Evolutionary conservation across 108 stramenopile species (phyloP), one percentile per base, ranked within the genome.

Genomic region (Cyclotella atomus): DNA sequence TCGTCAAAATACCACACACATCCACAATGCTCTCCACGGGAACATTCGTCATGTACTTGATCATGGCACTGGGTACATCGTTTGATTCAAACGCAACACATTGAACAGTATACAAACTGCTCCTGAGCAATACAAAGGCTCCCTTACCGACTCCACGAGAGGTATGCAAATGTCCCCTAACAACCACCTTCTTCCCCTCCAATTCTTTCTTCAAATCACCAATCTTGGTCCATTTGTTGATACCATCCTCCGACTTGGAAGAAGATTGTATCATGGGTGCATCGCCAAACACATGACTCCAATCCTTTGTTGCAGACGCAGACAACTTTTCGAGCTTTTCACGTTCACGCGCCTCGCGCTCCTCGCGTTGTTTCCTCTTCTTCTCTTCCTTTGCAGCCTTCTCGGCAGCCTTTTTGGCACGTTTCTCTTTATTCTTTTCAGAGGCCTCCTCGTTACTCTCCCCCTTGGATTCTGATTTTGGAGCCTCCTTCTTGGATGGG

Each of bases 11-110:
- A 50, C 97, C 99, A 50, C 74, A 67, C 28, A 99, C 81, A 80
- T 99, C 99, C 8, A 99, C 95, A 45, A 99, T 89, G 28, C 94
- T 95, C 80, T 99, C 99, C 23, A 77, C 66, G 7, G 96, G 85
- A 23, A 99, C 69, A 7, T 72, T 89, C 50, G 81, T 75, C 65
- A 97, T 95, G 89, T 93, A 99, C 76, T 98, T 97, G 76, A 99
- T 92, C 98, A 99, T 98, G 60, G 84, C 90, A 29, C 84, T 69
- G 5, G 90, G 71, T 38, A 95, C 85, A 4, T 63, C 83, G 21
- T 87, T 76, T 23, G 70, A 66, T 70, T 91, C 90, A 78, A 95
- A 95, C 16, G 86, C 86, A 49, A 98, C 97, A 47, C 86, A 96
- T 77, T 99, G 99, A 7, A 98, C 97, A 8, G 97, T 94, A 70